These are phyloP conservation scores for Yamadazyma kanchanaburiensis DNA, from an alignment of 1,139 yeast species.

Conservation along the genomic window DNA sequence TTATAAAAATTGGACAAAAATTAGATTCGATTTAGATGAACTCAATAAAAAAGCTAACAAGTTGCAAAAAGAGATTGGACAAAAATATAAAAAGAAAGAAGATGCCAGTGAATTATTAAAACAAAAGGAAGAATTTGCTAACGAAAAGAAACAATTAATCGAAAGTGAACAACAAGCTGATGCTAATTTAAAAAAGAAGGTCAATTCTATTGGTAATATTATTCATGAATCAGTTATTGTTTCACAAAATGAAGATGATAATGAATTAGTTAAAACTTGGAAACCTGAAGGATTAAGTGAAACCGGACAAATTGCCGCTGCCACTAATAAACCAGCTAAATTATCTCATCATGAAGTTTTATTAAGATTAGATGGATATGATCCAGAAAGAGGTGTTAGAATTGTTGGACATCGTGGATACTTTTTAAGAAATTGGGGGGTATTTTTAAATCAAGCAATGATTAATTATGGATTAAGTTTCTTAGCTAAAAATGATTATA, in stretches of 20 bases:
- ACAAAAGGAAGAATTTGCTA: conserved; percentile 71
- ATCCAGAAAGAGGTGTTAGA: conserved; percentile 98
- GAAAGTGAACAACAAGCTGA: conserved; percentile 80
- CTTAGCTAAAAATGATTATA: conserved; percentile 75
- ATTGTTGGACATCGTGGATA: conserved; percentile 99
- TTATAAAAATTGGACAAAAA: conserved; percentile 88
- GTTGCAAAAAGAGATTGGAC: conserved; percentile 88
- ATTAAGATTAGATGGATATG: conserved; percentile 93
- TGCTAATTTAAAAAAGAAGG: conserved; percentile 67
- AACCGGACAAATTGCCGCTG: conserved; percentile 63
- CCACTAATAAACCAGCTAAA: conserved; percentile 70
- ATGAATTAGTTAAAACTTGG: conserved; percentile 86
- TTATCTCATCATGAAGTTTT: conserved; percentile 95
- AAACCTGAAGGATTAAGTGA: conserved; percentile 60
- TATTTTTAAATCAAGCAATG: conserved; percentile 94
- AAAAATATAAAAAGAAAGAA: conserved; percentile 90
- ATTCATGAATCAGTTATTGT: conserved; percentile 90
- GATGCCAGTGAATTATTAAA: conserved; percentile 83
- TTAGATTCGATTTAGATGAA: conserved; percentile 90
- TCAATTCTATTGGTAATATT: conserved; percentile 86
- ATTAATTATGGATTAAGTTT: conserved; percentile 92
- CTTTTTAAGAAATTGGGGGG: conserved; percentile 92
- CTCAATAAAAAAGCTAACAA: conserved; percentile 82
- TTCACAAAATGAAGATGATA: conserved; percentile 86
- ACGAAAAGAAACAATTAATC: conserved; percentile 63